phyloP scores from a whole-genome alignment of 768 basidiomycete genomes.

The Coprinellus aureogranulatus region DNA sequence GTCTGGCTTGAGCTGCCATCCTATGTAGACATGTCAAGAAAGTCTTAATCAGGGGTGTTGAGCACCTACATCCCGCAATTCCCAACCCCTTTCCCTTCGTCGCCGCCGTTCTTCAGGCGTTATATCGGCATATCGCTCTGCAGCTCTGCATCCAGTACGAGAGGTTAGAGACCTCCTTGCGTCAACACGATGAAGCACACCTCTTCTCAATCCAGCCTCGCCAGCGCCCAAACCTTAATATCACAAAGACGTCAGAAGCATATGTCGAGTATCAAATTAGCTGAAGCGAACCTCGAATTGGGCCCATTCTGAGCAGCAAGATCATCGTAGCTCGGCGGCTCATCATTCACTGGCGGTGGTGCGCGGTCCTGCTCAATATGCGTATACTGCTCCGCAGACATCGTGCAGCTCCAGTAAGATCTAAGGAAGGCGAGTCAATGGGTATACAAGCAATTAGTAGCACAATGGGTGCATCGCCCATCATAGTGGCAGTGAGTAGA shows the following conservation, averaged over 20 bases:
- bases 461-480: too few relatives aligned
- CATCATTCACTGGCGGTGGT: conserved; percentile 39
- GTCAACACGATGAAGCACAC: conserved; percentile 32
- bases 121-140: conserved; percentile 73
- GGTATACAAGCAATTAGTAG: too few relatives aligned
- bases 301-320: conserved; percentile 74
- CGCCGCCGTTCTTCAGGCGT: conserved; percentile 56
- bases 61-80: conserved; percentile 36
- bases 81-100: conserved; percentile 72
- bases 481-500: too few relatives aligned
- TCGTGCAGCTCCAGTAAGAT: background rate
- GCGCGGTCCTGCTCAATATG: conserved; percentile 45
- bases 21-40: background rate
- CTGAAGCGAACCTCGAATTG: conserved; percentile 64
- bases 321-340: conserved; percentile 77
- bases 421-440: too few relatives aligned
- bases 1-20: background rate
- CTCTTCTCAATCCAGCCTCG: conserved; percentile 87
- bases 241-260: conserved; percentile 9
- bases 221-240: conserved; percentile 77
- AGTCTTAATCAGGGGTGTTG: background rate
- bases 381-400: conserved; percentile 19
- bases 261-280: conserved; percentile 3
- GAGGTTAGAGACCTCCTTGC: background rate
- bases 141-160: conserved; percentile 51